These are phyloP conservation scores for Sclerotinia nivalis DNA, from an alignment of 2,329 filamentous ascomycete species.

Conservation along the genomic window DNA sequence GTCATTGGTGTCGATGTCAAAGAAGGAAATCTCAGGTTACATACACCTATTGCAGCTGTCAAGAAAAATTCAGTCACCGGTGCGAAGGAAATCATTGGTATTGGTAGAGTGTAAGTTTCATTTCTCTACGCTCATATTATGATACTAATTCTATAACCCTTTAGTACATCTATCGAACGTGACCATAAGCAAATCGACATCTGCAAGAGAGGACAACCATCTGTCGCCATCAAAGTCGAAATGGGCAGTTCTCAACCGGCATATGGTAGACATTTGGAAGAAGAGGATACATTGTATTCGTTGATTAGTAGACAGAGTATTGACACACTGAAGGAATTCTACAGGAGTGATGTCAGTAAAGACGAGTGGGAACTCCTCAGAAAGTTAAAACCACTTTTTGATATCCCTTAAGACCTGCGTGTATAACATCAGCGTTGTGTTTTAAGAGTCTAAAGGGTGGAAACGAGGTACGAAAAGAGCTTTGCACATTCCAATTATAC, in stretches of 20 bases:
- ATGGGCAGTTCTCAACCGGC: slow-evolving; percentile 86
- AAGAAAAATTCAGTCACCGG: slow-evolving; percentile 78
- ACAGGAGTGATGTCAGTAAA: slow-evolving; percentile 80
- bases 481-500: slow-evolving; percentile 28
- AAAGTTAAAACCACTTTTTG: slow-evolving; percentile 93
- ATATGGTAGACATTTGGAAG: slow-evolving; percentile 94
- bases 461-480: slow-evolving; percentile 6
- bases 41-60: slow-evolving; percentile 87
- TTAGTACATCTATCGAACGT: slow-evolving; percentile 92
- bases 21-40: slow-evolving; percentile 83
- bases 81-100: slow-evolving; percentile 76
- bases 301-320: slow-evolving; percentile 85
- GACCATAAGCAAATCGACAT: slow-evolving; percentile 93
- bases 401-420: slow-evolving; percentile 55
- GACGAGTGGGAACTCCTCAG: slow-evolving; percentile 95
- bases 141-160: not conserved
- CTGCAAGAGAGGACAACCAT: slow-evolving; percentile 96
- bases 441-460: slow-evolving; percentile 10
- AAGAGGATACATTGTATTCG: slow-evolving; percentile 84
- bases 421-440: slow-evolving; percentile 1
- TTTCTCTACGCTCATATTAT: not conserved
- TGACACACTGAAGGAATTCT: slow-evolving; percentile 94
- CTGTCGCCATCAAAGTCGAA: slow-evolving; percentile 97
- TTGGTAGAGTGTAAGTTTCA: slow-evolving; percentile 72
- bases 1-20: slow-evolving; percentile 92